These are phyloP conservation scores for Aspergillus ibericus DNA, from an alignment of 2,329 filamentous ascomycete genomes.

Conservation along the genomic window DNA sequence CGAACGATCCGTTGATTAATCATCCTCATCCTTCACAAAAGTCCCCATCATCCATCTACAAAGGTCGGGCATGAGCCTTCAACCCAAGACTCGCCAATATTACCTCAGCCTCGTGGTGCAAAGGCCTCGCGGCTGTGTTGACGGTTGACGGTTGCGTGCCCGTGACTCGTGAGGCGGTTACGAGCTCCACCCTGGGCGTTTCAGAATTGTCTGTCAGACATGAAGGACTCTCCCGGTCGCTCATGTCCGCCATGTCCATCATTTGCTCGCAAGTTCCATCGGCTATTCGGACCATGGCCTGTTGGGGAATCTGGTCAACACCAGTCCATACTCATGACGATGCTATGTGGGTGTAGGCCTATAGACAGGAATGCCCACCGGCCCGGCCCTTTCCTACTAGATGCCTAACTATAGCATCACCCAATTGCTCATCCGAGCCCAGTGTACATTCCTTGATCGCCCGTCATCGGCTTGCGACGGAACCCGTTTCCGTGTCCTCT, in stretches of 20 bases:
- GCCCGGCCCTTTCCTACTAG: neutral
- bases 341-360: neutral
- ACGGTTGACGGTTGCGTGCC: neutral
- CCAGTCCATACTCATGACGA: neutral
- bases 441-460: neutral
- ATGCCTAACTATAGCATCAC: neutral
- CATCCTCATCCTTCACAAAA: neutral
- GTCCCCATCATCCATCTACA: neutral
- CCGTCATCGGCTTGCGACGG: constrained; percentile 3
- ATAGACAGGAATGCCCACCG: neutral
- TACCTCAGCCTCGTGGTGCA: neutral
- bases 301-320: neutral
- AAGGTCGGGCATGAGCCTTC: neutral
- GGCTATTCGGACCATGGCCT: neutral
- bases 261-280: constrained; percentile 2
- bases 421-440: neutral
- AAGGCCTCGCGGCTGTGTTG: constrained; percentile 13
- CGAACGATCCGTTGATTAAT: neutral
- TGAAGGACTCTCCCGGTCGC: neutral
- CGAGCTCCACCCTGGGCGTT: constrained; percentile 19
- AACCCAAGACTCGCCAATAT: neutral
- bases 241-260: constrained; percentile 11
- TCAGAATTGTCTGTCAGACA: constrained; percentile 15
- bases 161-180: constrained; percentile 10
- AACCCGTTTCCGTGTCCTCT: constrained; percentile 1